These are phyloP conservation scores for Lavandula angustifolia DNA, from an alignment of 257 asterid genomes.

Conservation along the genomic window DNA sequence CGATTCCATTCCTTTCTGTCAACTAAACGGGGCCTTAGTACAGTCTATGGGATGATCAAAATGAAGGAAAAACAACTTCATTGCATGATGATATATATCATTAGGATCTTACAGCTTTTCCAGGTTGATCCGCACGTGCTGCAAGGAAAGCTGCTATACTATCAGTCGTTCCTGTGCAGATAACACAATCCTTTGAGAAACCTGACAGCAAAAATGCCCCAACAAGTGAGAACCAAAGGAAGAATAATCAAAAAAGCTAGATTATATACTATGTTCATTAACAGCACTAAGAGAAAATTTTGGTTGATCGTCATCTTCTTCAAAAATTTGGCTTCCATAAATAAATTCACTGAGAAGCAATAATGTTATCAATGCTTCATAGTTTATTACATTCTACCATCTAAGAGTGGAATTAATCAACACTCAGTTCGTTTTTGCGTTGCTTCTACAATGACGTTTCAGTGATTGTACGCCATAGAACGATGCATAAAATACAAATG, in stretches of 20 bases:
- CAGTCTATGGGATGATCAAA: neutral
- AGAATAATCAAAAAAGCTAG: neutral
- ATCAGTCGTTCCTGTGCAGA: constrained; percentile 95
- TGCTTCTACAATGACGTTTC: neutral
- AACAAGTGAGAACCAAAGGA: neutral
- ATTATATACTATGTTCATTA: neutral
- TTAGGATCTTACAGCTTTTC: constrained; percentile 71
- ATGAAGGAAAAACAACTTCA: constrained; percentile 4
- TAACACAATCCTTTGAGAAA: constrained; percentile 66
- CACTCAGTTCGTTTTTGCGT: neutral
- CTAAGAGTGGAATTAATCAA: neutral
- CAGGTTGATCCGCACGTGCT: constrained; percentile 81
- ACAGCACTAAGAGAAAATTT: neutral
- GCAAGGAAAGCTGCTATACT: constrained; percentile 96
- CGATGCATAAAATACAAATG: too few species aligned
- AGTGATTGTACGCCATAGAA: neutral
- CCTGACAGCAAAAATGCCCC: constrained; percentile 45
- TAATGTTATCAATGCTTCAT: neutral
- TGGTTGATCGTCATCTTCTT: constrained; percentile 3
- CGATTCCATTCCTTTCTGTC: too few species aligned
- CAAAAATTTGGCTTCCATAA: neutral
- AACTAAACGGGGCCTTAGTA: too few species aligned
- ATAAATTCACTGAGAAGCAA: neutral
- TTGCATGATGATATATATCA: neutral
- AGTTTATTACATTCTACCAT: neutral